These are phyloP conservation scores for Ricinus communis DNA, from an alignment of 345 rosid species.

Conservation along the genomic window DNA sequence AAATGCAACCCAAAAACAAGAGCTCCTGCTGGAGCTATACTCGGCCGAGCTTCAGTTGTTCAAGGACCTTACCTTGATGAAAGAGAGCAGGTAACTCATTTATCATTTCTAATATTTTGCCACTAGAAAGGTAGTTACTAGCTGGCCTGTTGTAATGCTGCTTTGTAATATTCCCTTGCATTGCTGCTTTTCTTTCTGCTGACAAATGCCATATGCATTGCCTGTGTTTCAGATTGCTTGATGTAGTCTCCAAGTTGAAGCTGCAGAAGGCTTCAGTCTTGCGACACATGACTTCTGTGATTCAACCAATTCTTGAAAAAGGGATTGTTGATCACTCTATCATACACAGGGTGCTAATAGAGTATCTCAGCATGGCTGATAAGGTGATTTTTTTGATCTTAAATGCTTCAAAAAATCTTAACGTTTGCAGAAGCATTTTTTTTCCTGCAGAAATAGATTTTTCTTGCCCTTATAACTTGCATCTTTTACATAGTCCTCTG, in stretches of 20 bases:
- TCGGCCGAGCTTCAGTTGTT: constrained; percentile 90
- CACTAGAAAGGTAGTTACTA: not conserved
- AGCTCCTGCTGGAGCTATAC: constrained; percentile 78
- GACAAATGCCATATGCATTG: not conserved
- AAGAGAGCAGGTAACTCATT: constrained; percentile 66
- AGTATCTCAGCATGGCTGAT: constrained; percentile 77
- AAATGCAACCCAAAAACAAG: constrained; percentile 82
- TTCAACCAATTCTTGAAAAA: constrained; percentile 93
- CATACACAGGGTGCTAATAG: constrained; percentile 70
- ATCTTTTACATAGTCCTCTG: constrained; percentile 57
- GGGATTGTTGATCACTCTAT: constrained; percentile 91
- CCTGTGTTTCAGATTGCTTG: constrained; percentile 59
- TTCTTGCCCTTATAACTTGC: constrained; percentile 23
- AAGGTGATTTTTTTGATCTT: constrained; percentile 48
- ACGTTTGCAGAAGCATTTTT: constrained; percentile 2
- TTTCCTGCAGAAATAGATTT: not conserved
- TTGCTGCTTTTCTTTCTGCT: not conserved
- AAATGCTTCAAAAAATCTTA: not conserved
- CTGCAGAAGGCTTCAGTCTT: constrained; percentile 67
- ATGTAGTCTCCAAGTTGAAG: constrained; percentile 68
- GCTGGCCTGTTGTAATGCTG: not conserved
- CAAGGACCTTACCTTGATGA: constrained; percentile 55
- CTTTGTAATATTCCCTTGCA: not conserved
- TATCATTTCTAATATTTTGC: not conserved
- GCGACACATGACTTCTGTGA: constrained; percentile 68